Conservation (phyloP, 2,329 filamentous ascomycete genomes). For the Arachnopeziza araneosa region DNA sequence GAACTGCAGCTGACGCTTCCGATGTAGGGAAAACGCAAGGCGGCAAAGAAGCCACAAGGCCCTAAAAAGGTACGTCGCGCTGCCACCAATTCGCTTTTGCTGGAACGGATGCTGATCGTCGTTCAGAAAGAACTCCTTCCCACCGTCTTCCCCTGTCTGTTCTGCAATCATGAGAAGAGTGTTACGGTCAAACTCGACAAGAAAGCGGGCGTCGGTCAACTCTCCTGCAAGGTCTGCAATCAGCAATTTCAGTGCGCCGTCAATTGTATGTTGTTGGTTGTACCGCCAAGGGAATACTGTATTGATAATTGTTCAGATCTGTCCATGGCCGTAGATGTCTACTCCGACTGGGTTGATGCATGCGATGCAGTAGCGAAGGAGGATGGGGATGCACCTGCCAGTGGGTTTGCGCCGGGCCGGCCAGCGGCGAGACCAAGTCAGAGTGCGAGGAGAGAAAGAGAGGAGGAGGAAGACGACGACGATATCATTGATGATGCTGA, state of each 20-base stretch:
- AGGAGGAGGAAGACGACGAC: conserved; percentile 27
- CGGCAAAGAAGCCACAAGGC: conserved; percentile 72
- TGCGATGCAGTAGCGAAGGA: conserved; percentile 67
- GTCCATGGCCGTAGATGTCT: conserved; percentile 88
- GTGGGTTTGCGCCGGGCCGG: conserved; percentile 20
- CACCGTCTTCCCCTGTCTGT: conserved; percentile 90
- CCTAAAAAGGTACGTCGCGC: conserved; percentile 65
- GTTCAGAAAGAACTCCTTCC: conserved; percentile 62
- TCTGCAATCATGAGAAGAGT: conserved; percentile 96
- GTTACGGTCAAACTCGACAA: conserved; percentile 90
- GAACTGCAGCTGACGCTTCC: not conserved
- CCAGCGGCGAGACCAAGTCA: conserved; percentile 14
- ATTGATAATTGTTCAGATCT: conserved; percentile 54
- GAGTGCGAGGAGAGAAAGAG: conserved; percentile 11
- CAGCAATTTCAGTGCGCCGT: conserved; percentile 90
- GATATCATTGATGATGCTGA: conserved; percentile 34
- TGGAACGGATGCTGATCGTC: not conserved
- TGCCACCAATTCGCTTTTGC: not conserved
- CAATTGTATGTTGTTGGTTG: conserved; percentile 61
- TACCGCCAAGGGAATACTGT: not conserved
- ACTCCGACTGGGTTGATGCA: conserved; percentile 98
- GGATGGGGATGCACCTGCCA: conserved; percentile 36
- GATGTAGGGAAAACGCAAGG: conserved; percentile 86
- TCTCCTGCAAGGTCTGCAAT: conserved; percentile 89
- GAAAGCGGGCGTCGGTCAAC: conserved; percentile 77